Evolutionary conservation across 2,329 filamentous ascomycete genomes (phyloP).

Genomic region (Akanthomyces dipterigenus): DNA sequence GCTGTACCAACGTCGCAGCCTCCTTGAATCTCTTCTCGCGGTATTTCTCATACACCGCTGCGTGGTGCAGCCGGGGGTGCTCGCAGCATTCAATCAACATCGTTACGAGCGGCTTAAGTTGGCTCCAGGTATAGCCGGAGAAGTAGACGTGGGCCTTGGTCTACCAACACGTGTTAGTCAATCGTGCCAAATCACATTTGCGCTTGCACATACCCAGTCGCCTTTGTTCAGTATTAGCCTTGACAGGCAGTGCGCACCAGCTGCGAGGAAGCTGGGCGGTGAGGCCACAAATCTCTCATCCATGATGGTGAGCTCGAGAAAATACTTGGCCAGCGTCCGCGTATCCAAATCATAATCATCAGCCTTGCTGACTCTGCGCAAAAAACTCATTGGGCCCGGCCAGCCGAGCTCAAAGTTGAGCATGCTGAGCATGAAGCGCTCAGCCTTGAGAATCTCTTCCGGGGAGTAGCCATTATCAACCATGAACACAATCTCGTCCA

Average conservation of each 20-base stretch:
- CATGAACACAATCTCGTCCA: conserved; percentile 97
- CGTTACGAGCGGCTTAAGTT: conserved; percentile 69
- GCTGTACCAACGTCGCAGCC: conserved; percentile 72
- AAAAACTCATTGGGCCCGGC: conserved; percentile 98
- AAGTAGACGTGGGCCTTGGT: conserved; percentile 81
- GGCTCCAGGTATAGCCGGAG: conserved; percentile 83
- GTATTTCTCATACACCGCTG: conserved; percentile 88
- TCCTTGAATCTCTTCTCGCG: conserved; percentile 79
- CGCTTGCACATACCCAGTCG: conserved; percentile 66
- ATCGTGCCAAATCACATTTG: not conserved
- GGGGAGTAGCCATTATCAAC: conserved; percentile 84
- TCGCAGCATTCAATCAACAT: conserved; percentile 86
- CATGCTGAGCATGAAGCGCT: conserved; percentile 97
- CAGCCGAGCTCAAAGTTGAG: conserved; percentile 92
- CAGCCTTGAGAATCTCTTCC: conserved; percentile 93
- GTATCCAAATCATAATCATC: conserved; percentile 97
- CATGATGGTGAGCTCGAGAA: conserved; percentile 94
- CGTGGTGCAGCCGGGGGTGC: conserved; percentile 72
- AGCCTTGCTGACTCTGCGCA: conserved; percentile 94
- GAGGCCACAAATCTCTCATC: conserved; percentile 94
- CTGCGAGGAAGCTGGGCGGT: conserved; percentile 83
- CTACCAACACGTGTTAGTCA: conserved; percentile 43
- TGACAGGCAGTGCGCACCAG: conserved; percentile 86
- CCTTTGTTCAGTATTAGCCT: conserved; percentile 86
- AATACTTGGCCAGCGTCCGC: conserved; percentile 93